Base-by-base conservation (phyloP, 2,329 filamentous ascomycete genomes). In the Fusarium oxysporum region DNA sequence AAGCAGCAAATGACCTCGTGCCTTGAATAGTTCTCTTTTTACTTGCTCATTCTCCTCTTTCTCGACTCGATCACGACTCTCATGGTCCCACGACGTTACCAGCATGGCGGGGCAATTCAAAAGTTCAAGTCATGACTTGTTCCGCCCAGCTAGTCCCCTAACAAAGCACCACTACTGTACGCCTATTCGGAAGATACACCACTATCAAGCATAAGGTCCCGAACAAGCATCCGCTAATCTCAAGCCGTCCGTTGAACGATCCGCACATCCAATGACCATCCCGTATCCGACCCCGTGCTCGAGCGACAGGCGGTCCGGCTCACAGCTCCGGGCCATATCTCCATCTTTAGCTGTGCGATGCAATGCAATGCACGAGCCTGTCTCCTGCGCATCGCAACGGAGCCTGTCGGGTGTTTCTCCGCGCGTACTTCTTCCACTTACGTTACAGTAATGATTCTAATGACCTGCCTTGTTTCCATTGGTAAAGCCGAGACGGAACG, bases 271-370 rank as follows among this genome's bases (percentile, higher is more conserved):
- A 81, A 81, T 81, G 75, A 72, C 62, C 57, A 67, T 62, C 40
- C 50, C 72, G 65, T 62, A 73, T 77, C 51, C 40, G 50, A 72
- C 80, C 80, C 76, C 80, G 80, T 81, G 80, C 77, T 71, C 72
- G 65, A 78, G 75, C 74, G 78, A 81, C 77, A 80, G 78, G 77
- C 40, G 70, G 50, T 70, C 69, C 71, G 72, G 68, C 63, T 73
- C 65, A 60, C 62, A 57, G 51, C 54, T 35, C 70, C 58, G 48
- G 48, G 51, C 32, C 28, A 43, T 59, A 48, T 55, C 50, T 70
- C 69, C 59, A 70, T 59, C 47, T 47, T 69, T 51, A 58, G 44
- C 45, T 71, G 64, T 63, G 35, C 45, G 50, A 48, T 54, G 43
- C 54, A 50, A 54, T 54, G 43, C 54, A 50, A 53, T 70, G 68